Conservation (phyloP, 1,284 basidiomycete species). For the Irpex sp. region DNA sequence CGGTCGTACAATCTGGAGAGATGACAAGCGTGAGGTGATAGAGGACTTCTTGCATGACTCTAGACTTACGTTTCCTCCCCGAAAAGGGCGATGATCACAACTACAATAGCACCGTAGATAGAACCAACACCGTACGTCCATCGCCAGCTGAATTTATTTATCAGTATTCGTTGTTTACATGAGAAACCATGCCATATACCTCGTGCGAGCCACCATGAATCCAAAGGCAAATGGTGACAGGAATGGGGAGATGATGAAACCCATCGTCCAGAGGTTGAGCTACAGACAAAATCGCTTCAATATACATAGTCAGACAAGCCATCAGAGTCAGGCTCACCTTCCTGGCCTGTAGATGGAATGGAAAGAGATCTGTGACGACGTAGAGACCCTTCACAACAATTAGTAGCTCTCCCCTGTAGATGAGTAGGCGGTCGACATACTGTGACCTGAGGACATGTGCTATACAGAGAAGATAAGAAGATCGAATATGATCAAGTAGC, state of each 20-base stretch:
- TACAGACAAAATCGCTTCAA: slow-evolving; percentile 18
- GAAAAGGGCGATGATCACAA: slow-evolving; percentile 53
- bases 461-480: slow-evolving; percentile 21
- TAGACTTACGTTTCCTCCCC: slow-evolving; percentile 60
- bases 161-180: neutral
- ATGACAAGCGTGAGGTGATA: neutral
- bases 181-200: slow-evolving; percentile 25
- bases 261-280: slow-evolving; percentile 73
- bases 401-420: neutral
- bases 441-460: slow-evolving; percentile 67
- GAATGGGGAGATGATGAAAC: slow-evolving; percentile 65
- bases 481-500: neutral
- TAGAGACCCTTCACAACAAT: slow-evolving; percentile 49
- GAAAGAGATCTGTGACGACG: slow-evolving; percentile 66
- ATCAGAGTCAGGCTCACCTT: slow-evolving; percentile 37
- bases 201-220: slow-evolving; percentile 59
- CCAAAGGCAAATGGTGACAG: slow-evolving; percentile 68
- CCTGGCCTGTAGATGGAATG: slow-evolving; percentile 73
- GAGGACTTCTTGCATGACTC: neutral
- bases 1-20: slow-evolving; percentile 64
- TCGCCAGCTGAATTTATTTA: slow-evolving; percentile 45
- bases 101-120: slow-evolving; percentile 55
- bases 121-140: slow-evolving; percentile 72
- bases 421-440: slow-evolving; percentile 32
- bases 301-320: neutral